Conservation (phyloP, 2,329 filamentous ascomycete species). For the Dothistroma pini region DNA sequence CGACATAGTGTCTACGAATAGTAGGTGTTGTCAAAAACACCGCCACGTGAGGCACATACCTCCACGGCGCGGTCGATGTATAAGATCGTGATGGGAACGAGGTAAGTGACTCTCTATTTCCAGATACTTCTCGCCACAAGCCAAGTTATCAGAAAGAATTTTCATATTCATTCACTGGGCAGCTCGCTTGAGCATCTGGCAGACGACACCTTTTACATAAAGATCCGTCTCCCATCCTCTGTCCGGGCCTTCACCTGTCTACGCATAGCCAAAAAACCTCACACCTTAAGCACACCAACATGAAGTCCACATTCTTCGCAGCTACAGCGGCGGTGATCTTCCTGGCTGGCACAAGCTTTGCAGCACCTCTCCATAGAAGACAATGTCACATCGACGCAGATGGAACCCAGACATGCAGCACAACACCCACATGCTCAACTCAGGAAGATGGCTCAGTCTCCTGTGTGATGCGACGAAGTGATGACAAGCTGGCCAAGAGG, state of each 20-base stretch:
- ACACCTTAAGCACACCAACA: background rate
- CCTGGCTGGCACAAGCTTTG: constrained; percentile 10
- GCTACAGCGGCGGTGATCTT: constrained; percentile 10
- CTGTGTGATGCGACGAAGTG: constrained; percentile 13
- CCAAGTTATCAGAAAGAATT: background rate
- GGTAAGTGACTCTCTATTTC: background rate
- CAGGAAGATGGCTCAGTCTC: constrained; percentile 9
- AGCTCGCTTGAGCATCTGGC: background rate
- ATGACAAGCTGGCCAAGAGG: constrained; percentile 2
- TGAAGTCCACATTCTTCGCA: constrained; percentile 15
- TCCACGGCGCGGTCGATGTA: background rate
- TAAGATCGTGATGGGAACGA: background rate
- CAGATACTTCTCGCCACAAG: background rate
- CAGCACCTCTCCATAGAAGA: constrained; percentile 9
- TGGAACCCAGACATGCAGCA: constrained; percentile 17
- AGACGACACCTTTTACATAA: background rate
- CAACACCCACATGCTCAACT: constrained; percentile 16
- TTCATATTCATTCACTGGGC: background rate
- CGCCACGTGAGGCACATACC: background rate
- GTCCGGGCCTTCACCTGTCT: background rate
- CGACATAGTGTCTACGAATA: background rate
- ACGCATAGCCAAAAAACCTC: background rate
- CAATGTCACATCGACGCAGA: constrained; percentile 15
- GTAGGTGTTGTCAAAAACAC: background rate
- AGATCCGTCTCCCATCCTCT: background rate